Base-by-base conservation (phyloP, 345 rosid genomes). In the Cardamine occulta region DNA sequence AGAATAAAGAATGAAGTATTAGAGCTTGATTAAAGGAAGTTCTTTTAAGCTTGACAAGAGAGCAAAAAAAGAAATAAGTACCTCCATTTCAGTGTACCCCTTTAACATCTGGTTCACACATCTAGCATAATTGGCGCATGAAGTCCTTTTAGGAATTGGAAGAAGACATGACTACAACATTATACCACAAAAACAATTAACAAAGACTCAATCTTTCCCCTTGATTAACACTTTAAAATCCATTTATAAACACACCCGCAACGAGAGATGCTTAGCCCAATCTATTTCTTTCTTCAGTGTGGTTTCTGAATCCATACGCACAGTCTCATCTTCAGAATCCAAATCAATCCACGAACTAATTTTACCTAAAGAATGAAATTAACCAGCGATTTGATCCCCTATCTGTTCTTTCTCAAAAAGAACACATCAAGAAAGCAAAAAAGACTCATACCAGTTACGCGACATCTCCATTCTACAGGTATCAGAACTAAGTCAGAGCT, bases 271-370 rank as follows among this genome's bases (percentile, higher is more conserved):
- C 52, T 80, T 81, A 66, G 93, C 93, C 98, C 98, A 88, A 32
- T 87, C 86, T 61, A 93, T 84, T 80, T 90, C 95, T 81, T 90
- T 89, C 86, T 88, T 87, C 78, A 90, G 49, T 24, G 89, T 83
- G 39, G 79, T 87, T 81, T 93, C 98, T n/a, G 98, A 93, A 82
- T 87, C 91, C 79, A 70, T 66, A 18, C 84, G 75, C 55, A 88
- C 54, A 31, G 76, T 80, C 67, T 83, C 87, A 64, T 90, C 93
- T 61, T 88, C 91, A 7, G 95, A 87, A 80, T 93, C 98, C 79
- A 90, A 78, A 84, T 90, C 91, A 78, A 90, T 87, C 98, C 96
- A 88, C 0, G 89, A 66, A 76, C 96, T 93, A 71, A 90, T 77
- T 82, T 88, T 90, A 51, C 96, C 96, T 93, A 69, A 70, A 40